Conservation (phyloP, 2,329 filamentous ascomycete species). For the Aspergillus felis region DNA sequence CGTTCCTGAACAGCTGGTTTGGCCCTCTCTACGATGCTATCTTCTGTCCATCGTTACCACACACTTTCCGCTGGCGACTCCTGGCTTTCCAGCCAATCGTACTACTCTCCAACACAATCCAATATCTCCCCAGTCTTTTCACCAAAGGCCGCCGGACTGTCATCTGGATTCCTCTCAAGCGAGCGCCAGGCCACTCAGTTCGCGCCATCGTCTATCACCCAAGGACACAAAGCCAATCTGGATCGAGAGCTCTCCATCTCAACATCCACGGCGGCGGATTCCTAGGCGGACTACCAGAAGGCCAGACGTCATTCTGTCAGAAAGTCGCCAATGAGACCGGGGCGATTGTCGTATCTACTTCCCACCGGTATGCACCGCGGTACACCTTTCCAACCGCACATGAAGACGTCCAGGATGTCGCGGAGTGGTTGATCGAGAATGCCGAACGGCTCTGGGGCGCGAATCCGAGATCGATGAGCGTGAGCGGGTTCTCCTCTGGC, state of each 20-base stretch:
- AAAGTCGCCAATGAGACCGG: conserved; percentile 39
- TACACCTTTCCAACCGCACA: conserved; percentile 39
- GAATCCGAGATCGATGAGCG: conserved; percentile 36
- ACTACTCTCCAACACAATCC: conserved; percentile 37
- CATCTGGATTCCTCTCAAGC: conserved; percentile 8
- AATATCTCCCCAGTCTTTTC: conserved; percentile 17
- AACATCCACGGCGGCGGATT: conserved; percentile 14
- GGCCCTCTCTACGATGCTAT: conserved; percentile 27
- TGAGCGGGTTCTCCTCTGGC: conserved; percentile 45
- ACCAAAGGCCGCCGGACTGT: background rate
- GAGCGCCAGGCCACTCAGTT: conserved; percentile 2
- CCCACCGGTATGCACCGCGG: conserved; percentile 43
- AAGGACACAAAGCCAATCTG: background rate
- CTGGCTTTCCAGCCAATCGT: conserved; percentile 43
- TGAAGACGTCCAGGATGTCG: conserved; percentile 43
- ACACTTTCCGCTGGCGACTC: conserved; percentile 41
- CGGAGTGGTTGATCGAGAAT: conserved; percentile 40
- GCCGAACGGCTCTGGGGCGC: conserved; percentile 27
- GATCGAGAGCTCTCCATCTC: conserved; percentile 4
- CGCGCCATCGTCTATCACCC: conserved; percentile 8
- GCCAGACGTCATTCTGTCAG: conserved; percentile 9
- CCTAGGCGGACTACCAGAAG: conserved; percentile 11
- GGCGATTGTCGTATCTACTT: conserved; percentile 36
- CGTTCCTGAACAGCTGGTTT: background rate
- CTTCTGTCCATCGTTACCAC: conserved; percentile 36